phyloP scores from a whole-genome alignment of 768 basidiomycete species.

The Suillus fuscotomentosus region DNA sequence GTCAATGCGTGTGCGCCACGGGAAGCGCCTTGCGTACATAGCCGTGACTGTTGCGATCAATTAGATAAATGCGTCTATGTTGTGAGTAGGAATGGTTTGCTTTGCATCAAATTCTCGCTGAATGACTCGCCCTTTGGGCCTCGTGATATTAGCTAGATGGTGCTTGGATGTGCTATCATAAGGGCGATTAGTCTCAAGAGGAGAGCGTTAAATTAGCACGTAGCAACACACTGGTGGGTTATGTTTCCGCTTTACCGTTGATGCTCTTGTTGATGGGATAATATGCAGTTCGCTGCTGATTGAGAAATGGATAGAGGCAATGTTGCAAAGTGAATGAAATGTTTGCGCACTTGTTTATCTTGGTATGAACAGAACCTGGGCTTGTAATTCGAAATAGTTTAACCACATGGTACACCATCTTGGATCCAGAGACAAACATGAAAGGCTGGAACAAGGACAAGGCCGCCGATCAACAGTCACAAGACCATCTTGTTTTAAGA shows the following conservation, averaged over 20 bases:
- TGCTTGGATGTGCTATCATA: too few species aligned
- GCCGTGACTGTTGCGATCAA: too few species aligned
- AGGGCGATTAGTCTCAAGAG: too few species aligned
- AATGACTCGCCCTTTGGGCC: too few species aligned
- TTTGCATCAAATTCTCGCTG: too few species aligned
- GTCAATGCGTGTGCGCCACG: too few species aligned
- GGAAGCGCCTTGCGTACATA: too few species aligned
- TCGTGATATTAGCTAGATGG: too few species aligned
- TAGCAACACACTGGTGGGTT: neutral
- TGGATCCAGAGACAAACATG: neutral
- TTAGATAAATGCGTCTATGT: fast-evolving
- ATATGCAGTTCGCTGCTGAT: neutral
- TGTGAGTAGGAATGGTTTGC: too few species aligned
- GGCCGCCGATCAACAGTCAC: neutral
- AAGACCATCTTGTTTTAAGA: neutral
- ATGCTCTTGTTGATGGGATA: neutral
- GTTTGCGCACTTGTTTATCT: neutral
- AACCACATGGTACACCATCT: neutral
- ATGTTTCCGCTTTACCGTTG: neutral
- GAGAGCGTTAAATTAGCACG: too few species aligned
- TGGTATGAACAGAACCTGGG: neutral
- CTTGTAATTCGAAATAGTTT: too few species aligned
- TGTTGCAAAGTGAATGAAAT: neutral
- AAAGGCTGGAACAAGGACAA: neutral
- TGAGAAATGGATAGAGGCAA: neutral